Conservation (phyloP, 202 grass and related monocot species). For the Bolboschoenoplectus hybrid region DNA sequence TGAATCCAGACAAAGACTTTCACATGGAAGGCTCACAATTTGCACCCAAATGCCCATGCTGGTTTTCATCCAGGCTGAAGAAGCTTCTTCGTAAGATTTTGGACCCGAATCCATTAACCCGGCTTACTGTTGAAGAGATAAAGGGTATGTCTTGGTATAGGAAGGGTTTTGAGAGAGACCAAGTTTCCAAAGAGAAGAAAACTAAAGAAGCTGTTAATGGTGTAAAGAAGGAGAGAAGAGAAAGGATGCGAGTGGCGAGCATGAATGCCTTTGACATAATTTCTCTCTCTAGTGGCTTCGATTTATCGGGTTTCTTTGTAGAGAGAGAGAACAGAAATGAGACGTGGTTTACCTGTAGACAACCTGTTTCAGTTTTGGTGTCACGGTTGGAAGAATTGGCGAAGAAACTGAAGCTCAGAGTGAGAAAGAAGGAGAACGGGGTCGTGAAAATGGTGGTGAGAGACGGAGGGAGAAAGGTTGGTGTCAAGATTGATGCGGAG, state of each 20-base stretch:
- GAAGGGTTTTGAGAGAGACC: constrained; percentile 53
- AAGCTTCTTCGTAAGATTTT: constrained; percentile 71
- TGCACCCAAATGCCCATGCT: constrained; percentile 36
- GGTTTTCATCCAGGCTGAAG: constrained; percentile 65
- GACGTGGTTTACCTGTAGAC: constrained; percentile 64
- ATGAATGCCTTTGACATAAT: constrained; percentile 94
- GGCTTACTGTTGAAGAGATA: constrained; percentile 70
- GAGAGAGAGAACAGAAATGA: constrained; percentile 53
- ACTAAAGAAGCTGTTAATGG: constrained; percentile 16
- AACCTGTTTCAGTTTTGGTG: constrained; percentile 54
- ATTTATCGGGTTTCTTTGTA: constrained; percentile 74
- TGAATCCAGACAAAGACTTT: no score
- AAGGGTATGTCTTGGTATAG: constrained; percentile 74
- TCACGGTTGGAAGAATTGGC: constrained; percentile 63
- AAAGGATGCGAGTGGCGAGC: constrained; percentile 45
- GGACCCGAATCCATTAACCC: constrained; percentile 66
- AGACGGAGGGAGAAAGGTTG: constrained; percentile 60
- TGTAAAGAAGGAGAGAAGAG: constrained; percentile 35
- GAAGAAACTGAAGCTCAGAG: constrained; percentile 58
- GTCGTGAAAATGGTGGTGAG: constrained; percentile 60
- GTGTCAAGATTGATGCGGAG: constrained; percentile 57
- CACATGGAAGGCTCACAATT: no score
- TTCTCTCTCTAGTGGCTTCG: constrained; percentile 68
- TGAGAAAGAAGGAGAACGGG: constrained; percentile 75
- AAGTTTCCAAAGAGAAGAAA: constrained; percentile 35